Percentiles rank a stretch among this genome's conserved stretches.
These are phyloP conservation scores for Dictyostelium intermedium DNA, from an alignment of 78 protist genomes.

Conservation along the genomic window DNA sequence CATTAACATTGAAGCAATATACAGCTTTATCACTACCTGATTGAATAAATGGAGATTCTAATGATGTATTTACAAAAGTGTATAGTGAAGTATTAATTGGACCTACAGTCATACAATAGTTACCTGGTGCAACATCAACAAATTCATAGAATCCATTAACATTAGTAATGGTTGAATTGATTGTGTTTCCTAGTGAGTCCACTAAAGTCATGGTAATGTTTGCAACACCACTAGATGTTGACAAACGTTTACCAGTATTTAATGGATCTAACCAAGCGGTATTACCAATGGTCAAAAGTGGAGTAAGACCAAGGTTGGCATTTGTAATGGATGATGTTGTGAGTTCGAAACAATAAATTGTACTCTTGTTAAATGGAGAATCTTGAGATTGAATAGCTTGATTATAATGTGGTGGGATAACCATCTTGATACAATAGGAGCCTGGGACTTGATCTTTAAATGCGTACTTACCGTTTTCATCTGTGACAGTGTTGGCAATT, in stretches of 20 bases:
- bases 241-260: not conserved
- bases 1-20: not conserved
- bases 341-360: not conserved
- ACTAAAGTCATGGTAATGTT: not conserved
- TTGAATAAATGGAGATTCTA: not conserved
- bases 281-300: not conserved
- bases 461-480: not conserved
- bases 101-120: conserved; percentile 3
- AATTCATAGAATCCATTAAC: not conserved
- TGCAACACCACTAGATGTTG: not conserved
- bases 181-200: not conserved
- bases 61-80: not conserved
- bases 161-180: not conserved
- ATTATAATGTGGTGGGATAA: not conserved
- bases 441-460: conserved; percentile 24
- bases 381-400: not conserved
- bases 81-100: not conserved
- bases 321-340: not conserved
- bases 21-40: not conserved
- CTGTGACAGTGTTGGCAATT: not conserved
- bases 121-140: conserved; percentile 15
- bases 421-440: not conserved
- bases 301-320: not conserved
- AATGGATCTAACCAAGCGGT: not conserved
- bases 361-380: conserved; percentile 1